phyloP scores from a whole-genome alignment of 1,284 basidiomycete genomes.

The Trametes pubescens region DNA sequence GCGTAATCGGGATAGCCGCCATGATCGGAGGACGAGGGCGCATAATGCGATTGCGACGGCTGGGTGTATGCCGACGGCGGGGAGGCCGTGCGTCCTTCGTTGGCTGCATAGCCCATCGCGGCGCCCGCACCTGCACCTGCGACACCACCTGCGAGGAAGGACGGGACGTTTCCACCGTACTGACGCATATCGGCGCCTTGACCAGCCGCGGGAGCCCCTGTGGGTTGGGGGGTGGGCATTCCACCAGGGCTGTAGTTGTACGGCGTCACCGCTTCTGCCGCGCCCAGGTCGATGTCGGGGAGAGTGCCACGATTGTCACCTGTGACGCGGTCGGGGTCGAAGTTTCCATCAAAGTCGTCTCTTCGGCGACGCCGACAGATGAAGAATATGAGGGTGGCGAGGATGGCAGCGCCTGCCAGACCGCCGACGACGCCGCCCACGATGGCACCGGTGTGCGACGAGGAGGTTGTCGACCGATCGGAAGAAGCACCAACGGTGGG shows the following conservation, averaged over 20 bases:
- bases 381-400: conserved; percentile 40
- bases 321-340: conserved; percentile 56
- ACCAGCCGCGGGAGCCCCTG: conserved; percentile 6
- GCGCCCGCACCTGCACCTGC: conserved; percentile 33
- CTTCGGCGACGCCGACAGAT: conserved; percentile 36
- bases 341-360: conserved; percentile 59
- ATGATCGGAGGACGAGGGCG: conserved; percentile 33
- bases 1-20: conserved; percentile 38
- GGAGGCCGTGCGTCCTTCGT: conserved; percentile 19
- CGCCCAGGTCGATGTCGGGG: conserved; percentile 49
- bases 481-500: conserved; percentile 17
- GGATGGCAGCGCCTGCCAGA: conserved; percentile 40
- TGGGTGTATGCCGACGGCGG: conserved; percentile 39
- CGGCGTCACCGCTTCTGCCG: conserved; percentile 46
- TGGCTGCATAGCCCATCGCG: conserved; percentile 1
- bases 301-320: conserved; percentile 41
- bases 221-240: conserved; percentile 19
- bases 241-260: conserved; percentile 40
- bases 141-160: conserved; percentile 37
- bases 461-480: conserved; percentile 22
- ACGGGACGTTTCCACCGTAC: conserved; percentile 34
- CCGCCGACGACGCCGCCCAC: conserved; percentile 52
- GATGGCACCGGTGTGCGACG: conserved; percentile 46
- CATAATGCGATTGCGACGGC: conserved; percentile 33
- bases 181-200: conserved; percentile 38